phyloP scores from a whole-genome alignment of 768 basidiomycete species.

The Xanthoconium stramineum region DNA sequence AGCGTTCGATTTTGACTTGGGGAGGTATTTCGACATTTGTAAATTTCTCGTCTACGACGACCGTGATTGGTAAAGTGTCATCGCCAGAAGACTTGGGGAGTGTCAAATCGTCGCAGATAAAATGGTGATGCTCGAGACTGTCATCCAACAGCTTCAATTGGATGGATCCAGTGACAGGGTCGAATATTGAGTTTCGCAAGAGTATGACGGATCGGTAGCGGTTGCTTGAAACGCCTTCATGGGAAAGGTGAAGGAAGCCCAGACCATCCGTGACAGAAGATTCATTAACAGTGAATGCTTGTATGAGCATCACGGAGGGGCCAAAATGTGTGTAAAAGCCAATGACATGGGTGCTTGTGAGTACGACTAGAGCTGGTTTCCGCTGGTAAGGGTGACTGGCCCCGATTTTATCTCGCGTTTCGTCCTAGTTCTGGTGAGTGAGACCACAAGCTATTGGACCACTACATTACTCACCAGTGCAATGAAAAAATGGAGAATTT shows the following conservation, averaged over 20 bases:
- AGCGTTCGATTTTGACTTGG: not conserved
- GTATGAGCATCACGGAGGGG: not conserved
- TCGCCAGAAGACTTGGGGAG: not conserved
- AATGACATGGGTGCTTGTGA: not conserved
- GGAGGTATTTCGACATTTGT: not conserved
- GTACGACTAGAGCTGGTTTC: not conserved
- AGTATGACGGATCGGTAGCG: not conserved
- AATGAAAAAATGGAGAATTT: not conserved
- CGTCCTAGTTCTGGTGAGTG: not conserved
- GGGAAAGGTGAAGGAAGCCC: not conserved
- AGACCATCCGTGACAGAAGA: not conserved
- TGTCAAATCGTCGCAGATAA: not conserved
- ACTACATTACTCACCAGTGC: not conserved
- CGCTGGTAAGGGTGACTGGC: too few species aligned
- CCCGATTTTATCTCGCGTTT: not conserved
- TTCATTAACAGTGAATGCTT: not conserved
- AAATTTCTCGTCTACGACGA: too few species aligned
- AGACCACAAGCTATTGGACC: too few species aligned
- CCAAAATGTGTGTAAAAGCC: not conserved
- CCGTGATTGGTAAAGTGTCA: not conserved
- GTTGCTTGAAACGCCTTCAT: not conserved
- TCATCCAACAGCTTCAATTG: not conserved
- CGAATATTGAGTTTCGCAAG: not conserved
- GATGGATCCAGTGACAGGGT: not conserved
- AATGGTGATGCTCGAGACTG: not conserved